A percentile compares a stretch with the other conserved stretches of the same genome.
Conservation (phyloP, 2,329 filamentous ascomycete genomes). For the Venturia aucupariae region DNA sequence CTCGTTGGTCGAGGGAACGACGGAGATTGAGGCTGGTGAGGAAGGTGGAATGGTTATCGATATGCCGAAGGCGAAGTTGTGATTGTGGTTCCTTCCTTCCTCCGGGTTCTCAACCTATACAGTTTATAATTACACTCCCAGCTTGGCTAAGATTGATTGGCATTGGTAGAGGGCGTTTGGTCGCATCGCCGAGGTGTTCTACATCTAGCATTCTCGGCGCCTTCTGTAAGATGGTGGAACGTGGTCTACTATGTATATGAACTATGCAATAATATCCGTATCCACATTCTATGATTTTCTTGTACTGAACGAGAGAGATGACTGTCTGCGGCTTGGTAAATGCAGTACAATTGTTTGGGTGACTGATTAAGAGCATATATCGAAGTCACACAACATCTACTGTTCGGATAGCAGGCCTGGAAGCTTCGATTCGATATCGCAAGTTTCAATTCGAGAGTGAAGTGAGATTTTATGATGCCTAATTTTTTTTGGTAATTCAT, state of each 20-base stretch:
- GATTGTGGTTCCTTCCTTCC: neutral
- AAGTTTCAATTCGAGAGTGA: too few species aligned
- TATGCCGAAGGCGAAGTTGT: slow-evolving; percentile 9
- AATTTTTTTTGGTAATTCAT: too few species aligned
- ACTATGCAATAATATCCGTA: neutral
- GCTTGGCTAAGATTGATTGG: neutral
- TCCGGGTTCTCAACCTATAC: neutral
- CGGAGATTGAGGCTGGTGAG: slow-evolving; percentile 8
- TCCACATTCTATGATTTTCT: neutral
- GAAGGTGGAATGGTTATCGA: neutral
- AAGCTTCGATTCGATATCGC: too few species aligned
- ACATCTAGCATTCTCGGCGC: neutral
- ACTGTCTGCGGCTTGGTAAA: neutral
- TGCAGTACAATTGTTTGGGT: too few species aligned
- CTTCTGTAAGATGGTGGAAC: neutral
- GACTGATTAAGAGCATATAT: too few species aligned
- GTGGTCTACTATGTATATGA: neutral
- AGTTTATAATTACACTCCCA: neutral
- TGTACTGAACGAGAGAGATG: neutral
- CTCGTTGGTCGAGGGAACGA: neutral
- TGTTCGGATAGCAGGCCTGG: too few species aligned
- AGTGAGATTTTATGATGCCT: too few species aligned
- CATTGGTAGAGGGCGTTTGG: neutral
- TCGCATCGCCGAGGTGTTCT: neutral
- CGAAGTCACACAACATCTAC: too few species aligned